Evolutionary conservation across 108 stramenopile species (phyloP), one percentile per base, ranked within the genome.

Genomic region (Cyclotella baltica): DNA sequence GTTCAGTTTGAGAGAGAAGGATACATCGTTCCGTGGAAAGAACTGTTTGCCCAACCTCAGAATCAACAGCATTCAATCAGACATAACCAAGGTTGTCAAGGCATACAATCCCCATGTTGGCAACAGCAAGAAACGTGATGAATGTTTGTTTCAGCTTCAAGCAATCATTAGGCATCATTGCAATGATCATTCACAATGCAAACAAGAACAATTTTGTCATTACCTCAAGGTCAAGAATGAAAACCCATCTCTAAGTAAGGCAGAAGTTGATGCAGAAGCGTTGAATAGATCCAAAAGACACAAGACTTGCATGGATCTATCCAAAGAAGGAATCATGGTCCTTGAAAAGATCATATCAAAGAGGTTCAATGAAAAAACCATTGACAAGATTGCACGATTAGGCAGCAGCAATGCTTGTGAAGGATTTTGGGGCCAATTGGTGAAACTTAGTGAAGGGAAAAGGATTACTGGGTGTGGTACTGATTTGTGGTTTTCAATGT

Each of bases 361-460:
- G 36, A 35, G 64, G 36, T 65, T 65, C 64, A 65, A 65, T 38
- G 37, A 4, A 8, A 38, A 65, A 18, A 38, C 9, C n/a, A 65
- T 65, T 65, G 64, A 65, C 20, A 27, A 18, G 19, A 65, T 43
- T 43, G 36, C 64, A 35, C 38, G 20, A 19, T 65, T 35, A 27
- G 64, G 64, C 19, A 65, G 40, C 38, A 65, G 64, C 64, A 65
- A 65, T 38, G 16, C 34, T 27, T 65, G 64, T 40, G 37, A 65
- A 43, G 36, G 25, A 43, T 65, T 65, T 20, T 65, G 64, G 64
- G 6, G 36, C 9, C 36, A 65, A 40, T n/a, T 38, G 18, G 64
- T 65, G 19, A 65, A 65, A 38, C 20, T 43, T 25, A 43, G 64
- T 40, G 38, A 65, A 65, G 64, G 64, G 9, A 65, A 65, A 40